Evolutionary conservation across 495 filamentous ascomycete species (phyloP).

Genomic region (Tuber brumale): DNA sequence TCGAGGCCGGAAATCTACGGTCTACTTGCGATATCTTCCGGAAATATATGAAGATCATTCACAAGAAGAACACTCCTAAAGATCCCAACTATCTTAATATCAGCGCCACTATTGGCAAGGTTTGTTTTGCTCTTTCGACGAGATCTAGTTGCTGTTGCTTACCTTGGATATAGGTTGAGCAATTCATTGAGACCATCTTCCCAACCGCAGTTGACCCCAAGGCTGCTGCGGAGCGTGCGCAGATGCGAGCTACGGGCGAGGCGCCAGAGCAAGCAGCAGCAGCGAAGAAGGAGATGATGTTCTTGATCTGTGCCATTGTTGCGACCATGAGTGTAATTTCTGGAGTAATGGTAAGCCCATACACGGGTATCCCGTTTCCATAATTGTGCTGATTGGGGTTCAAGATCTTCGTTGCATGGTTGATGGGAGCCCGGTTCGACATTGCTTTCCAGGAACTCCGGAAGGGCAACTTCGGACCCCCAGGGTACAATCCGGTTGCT

Average conservation of each 20-base stretch:
- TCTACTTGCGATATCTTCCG: conserved; percentile 74
- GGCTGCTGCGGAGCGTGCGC: conserved; percentile 40
- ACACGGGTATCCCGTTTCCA: background rate
- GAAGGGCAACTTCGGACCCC: conserved; percentile 46
- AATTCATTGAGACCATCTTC: conserved; percentile 95
- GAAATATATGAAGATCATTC: conserved; percentile 68
- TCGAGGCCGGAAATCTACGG: conserved; percentile 78
- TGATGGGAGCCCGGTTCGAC: conserved; percentile 55
- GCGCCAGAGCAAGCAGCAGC: conserved; percentile 44
- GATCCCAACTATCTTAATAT: conserved; percentile 94
- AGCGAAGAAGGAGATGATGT: conserved; percentile 54
- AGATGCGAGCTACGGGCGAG: conserved; percentile 41
- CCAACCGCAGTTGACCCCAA: conserved; percentile 59
- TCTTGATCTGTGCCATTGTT: conserved; percentile 57
- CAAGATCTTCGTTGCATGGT: conserved; percentile 43
- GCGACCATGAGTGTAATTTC: conserved; percentile 57
- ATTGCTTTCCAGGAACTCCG: conserved; percentile 53
- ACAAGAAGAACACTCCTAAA: conserved; percentile 87
- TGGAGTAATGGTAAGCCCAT: conserved; percentile 56
- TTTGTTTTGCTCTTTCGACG: conserved; percentile 44
- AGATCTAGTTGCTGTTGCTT: conserved; percentile 29
- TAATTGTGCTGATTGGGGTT: conserved; percentile 21
- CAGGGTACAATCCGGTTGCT: background rate
- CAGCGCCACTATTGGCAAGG: conserved; percentile 81
- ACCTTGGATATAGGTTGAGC: conserved; percentile 64